phyloP scores from a whole-genome alignment of 257 asterid species.

The Ehretia macrophylla region DNA sequence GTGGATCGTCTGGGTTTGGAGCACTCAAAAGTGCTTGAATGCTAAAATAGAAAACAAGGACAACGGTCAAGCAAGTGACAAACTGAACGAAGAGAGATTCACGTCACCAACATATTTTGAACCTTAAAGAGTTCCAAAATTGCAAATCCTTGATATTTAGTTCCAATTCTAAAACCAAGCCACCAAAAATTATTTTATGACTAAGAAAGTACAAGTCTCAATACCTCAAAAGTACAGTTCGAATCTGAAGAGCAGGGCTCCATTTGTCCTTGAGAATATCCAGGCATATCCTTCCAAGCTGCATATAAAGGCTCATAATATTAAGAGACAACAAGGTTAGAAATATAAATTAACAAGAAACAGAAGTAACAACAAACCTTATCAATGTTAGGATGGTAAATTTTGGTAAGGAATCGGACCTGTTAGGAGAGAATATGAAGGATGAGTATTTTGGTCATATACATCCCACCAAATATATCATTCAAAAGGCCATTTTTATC shows the following conservation, averaged over 20 bases:
- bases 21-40: conserved; percentile 99
- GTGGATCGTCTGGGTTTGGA: conserved; percentile 98
- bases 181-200: background rate
- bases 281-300: conserved; percentile 99
- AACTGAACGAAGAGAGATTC: no score
- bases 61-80: background rate
- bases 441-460: conserved; percentile 13
- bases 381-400: conserved; percentile 98
- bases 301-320: conserved; percentile 15
- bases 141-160: no score
- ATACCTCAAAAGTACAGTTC: conserved; percentile 97
- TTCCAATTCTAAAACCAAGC: no score
- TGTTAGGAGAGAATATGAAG: conserved; percentile 27
- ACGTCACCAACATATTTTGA: no score
- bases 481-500: no score
- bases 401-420: conserved; percentile 99
- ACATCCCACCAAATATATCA: no score
- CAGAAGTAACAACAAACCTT: conserved; percentile 50
- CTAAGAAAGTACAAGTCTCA: background rate
- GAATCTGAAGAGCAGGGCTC: conserved; percentile 99
- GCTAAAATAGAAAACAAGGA: conserved; percentile 29
- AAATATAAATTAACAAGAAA: conserved; percentile 1
- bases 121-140: no score
- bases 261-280: conserved; percentile 99
- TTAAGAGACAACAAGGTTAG: conserved; percentile 1